Base-by-base conservation (phyloP, 257 asterid genomes). In the Jasminum sambac region DNA sequence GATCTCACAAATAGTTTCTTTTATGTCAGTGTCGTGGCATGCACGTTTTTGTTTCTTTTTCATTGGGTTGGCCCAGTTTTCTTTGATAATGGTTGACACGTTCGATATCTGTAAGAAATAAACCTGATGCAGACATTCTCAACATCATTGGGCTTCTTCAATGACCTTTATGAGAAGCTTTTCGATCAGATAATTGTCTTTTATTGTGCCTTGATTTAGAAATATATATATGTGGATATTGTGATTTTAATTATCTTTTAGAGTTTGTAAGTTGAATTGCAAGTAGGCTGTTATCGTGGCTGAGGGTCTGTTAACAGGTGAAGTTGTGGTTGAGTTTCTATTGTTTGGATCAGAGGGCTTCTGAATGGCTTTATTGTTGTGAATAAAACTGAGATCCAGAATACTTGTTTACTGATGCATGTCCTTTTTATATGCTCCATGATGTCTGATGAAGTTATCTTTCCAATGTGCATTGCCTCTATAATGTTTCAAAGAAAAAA, bases 401-500 rank as follows among this genome's bases (percentile, higher is more conserved):
- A 50, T 17, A 50, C 59, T n/a, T 50, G 25, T 24, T 50, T 11
- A 50, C 5, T 1, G 4, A 50, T 50, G 24, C 59, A 17, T 2
- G 12, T 50, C 26, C 19, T 50, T 19, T 50, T 19, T 6, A 17
- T 50, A 17, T 17, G 59, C 59, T 11, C 59, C 17, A 50, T 17
- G 2, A 50, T 50, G 59, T 50, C 59, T 50, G 8, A 17, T 17
- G 59, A 50, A n/a, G 25, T n/a, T 21, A 50, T 50, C 4, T 8
- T 17, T 50, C 59, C 59, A 19, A 17, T 50, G 13, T 7, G 23
- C 61, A 36, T 41, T 70, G 2, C 13, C 74, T 70, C 74, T 41
- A 42, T 63, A n/a, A n/a, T n/a, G n/a, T n/a, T n/a, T n/a, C n/a
- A n/a, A n/a, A n/a, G n/a, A n/a, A n/a, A n/a, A n/a, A n/a, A n/a